A percentile compares a stretch with the other conserved stretches of the same genome.
Conservation (phyloP, 306 rosid genomes). For the Vigna reflexopilosa region DNA sequence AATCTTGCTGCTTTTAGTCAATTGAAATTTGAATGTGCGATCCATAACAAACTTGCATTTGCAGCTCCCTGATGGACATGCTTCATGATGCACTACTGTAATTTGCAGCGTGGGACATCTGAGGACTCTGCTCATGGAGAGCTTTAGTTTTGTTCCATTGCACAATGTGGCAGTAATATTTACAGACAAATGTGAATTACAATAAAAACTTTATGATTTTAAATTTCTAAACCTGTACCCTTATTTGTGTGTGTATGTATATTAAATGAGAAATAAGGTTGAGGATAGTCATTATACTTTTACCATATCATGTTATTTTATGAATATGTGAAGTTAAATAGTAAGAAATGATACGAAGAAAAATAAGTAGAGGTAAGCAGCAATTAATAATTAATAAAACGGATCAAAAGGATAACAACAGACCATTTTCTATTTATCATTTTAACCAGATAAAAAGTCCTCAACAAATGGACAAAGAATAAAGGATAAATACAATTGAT, state of each 20-base stretch:
- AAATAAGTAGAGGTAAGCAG: too few species aligned
- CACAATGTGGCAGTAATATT: background rate
- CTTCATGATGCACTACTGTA: background rate
- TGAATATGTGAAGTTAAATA: too few species aligned
- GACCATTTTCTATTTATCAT: too few species aligned
- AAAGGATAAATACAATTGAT: too few species aligned
- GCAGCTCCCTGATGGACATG: constrained; percentile 27
- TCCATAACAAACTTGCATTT: constrained; percentile 17
- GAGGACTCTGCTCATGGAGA: constrained; percentile 24
- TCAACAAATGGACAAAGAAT: too few species aligned
- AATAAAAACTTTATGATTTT: too few species aligned
- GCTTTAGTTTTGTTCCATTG: constrained; percentile 26
- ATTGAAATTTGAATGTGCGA: background rate
- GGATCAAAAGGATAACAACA: too few species aligned
- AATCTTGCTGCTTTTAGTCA: background rate
- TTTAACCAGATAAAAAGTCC: too few species aligned
- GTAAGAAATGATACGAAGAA: too few species aligned
- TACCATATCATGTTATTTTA: background rate
- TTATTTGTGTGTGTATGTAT: too few species aligned
- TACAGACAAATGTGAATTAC: background rate
- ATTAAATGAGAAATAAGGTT: background rate
- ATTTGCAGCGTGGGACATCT: background rate
- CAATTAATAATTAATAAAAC: too few species aligned
- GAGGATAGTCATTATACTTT: background rate
- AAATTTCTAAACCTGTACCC: background rate